A percentile compares a stretch with the other conserved stretches of the same genome.
Conservation (phyloP, 2,329 filamentous ascomycete species). For the Endoconidiophora polonica region DNA sequence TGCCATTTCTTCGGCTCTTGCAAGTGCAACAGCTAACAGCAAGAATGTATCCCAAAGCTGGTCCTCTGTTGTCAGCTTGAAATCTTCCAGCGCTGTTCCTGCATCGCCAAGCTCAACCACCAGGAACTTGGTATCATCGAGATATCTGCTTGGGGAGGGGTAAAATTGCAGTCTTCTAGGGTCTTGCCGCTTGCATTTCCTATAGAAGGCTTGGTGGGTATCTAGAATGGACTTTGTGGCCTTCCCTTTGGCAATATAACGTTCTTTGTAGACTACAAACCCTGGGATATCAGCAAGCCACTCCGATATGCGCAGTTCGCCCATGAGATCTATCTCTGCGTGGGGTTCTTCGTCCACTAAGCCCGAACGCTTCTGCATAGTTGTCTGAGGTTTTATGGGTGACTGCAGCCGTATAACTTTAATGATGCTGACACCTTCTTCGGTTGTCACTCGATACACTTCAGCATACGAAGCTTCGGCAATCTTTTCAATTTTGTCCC, state of each 20-base stretch:
- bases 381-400: conserved; percentile 40
- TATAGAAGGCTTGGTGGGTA: conserved; percentile 43
- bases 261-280: conserved; percentile 49
- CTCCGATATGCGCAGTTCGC: conserved; percentile 47
- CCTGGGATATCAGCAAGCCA: conserved; percentile 46
- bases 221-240: conserved; percentile 36
- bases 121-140: conserved; percentile 40
- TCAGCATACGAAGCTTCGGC: conserved; percentile 51
- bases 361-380: conserved; percentile 34
- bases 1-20: conserved; percentile 38
- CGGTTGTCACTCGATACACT: conserved; percentile 45
- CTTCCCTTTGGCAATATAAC: conserved; percentile 41
- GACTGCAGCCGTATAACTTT: conserved; percentile 45
- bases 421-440: conserved; percentile 44
- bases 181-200: conserved; percentile 35
- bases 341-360: conserved; percentile 44
- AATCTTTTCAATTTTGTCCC: conserved; percentile 42
- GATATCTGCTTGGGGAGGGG: conserved; percentile 41
- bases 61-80: conserved; percentile 28
- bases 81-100: conserved; percentile 42
- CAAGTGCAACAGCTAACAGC: conserved; percentile 41
- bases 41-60: conserved; percentile 50
- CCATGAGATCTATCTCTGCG: conserved; percentile 34
- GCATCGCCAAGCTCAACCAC: conserved; percentile 49
- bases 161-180: conserved; percentile 43